Base-by-base conservation (phyloP, 2,329 filamentous ascomycete species). In the Seiridium cupressi region DNA sequence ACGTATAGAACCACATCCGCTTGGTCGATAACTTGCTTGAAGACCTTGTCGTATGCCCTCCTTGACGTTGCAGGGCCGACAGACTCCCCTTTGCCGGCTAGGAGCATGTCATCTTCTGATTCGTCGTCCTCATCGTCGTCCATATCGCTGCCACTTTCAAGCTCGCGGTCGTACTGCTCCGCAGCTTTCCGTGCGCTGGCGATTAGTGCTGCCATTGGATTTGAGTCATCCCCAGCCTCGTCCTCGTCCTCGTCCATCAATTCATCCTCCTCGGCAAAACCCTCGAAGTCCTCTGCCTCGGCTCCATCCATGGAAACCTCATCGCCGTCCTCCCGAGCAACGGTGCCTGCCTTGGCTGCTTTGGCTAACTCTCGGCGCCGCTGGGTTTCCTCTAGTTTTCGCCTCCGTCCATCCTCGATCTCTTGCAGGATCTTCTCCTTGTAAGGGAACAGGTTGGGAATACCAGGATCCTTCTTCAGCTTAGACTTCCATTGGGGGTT, bases 401-500 rank as follows among this genome's bases (percentile, higher is more conserved):
- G 81, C 66, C 89, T 80, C 72, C 90, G 90, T 69, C 87, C 89
- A 78, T 97, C 92, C 78, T 99, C 95, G 68, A 99, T 96, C 77
- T 99, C 93, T 61, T 93, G 88, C 40, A 99, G 84, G 35, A 99
- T 85, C 81, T 90, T 93, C 75, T 97, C 93, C 81, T 99, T 99
- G 83, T 95, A 97, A 1, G 95, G 95, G 79, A 97, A 99, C 42
- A 97, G 79, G 73, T 98, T 99, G 46, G 95, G 95, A 63, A 99
- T 97, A 54, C 95, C 95, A 32, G 94, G 95, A 70, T 99, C 95
- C 81, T 98, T 99, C 86, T 97, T 98, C 67, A 97, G 75, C 75
- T 93, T 91, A 61, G 92, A 93, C 68, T 91, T 88, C 93, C 95
- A 98, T 91, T 97, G 88, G 40, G 95, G 94, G 76, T 97, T 97